A percentile compares a stretch with the other conserved stretches of the same genome.
phyloP scores from a whole-genome alignment of 371 early-diverging fungal species.

The Saksenaea oblongispora region DNA sequence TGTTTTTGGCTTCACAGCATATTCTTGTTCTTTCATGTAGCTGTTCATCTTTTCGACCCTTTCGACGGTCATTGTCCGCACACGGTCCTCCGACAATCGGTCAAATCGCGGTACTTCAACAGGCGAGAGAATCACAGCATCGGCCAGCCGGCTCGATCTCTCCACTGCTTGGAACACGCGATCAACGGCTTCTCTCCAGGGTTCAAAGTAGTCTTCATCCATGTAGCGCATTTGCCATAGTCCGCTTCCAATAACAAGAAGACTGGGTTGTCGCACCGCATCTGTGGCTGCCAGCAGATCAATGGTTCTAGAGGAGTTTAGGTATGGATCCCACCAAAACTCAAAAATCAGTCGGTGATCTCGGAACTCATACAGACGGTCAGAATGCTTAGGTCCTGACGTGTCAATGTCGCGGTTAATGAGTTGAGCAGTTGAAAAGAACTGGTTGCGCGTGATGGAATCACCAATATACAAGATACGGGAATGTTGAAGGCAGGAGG shows the following conservation, averaged over 20 bases:
- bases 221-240: slow-evolving; percentile 59
- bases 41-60: slow-evolving; percentile 59
- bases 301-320: slow-evolving; percentile 50
- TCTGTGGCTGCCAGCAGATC: slow-evolving; percentile 30
- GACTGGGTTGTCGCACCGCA: slow-evolving; percentile 29
- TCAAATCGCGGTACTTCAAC: slow-evolving; percentile 37
- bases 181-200: slow-evolving; percentile 55
- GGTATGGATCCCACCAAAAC: slow-evolving; percentile 72
- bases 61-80: slow-evolving; percentile 35
- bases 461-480: slow-evolving; percentile 67
- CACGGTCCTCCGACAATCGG: slow-evolving; percentile 40
- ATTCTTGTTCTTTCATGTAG: slow-evolving; percentile 31
- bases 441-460: slow-evolving; percentile 64
- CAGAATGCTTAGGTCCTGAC: slow-evolving; percentile 37
- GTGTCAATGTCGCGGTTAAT: slow-evolving; percentile 34
- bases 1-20: slow-evolving; percentile 14
- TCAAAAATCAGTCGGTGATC: slow-evolving; percentile 39
- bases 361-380: slow-evolving; percentile 30
- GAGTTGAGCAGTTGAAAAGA: slow-evolving; percentile 49
- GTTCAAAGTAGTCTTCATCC: slow-evolving; percentile 29
- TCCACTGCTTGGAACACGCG: slow-evolving; percentile 30
- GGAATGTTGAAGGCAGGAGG: slow-evolving; percentile 45
- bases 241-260: slow-evolving; percentile 61
- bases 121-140: slow-evolving; percentile 35
- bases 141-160: slow-evolving; percentile 28